phyloP scores from a whole-genome alignment of 2,329 filamentous ascomycete genomes.

The Ilyonectria sp. region DNA sequence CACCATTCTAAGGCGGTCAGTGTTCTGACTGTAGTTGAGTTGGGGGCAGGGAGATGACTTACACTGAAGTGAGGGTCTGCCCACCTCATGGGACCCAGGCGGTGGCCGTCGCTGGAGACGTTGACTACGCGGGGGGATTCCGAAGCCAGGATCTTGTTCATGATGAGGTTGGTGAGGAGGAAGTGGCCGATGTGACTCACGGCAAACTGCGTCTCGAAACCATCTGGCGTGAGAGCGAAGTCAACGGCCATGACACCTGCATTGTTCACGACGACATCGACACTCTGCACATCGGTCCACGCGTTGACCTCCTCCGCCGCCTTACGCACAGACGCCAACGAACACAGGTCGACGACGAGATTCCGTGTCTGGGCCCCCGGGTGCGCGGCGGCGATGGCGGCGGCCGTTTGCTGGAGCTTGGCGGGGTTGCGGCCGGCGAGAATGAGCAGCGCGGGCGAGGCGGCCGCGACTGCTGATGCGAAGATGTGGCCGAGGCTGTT shows the following conservation, averaged over 20 bases:
- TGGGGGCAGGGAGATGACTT: constrained; percentile 32
- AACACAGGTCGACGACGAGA: constrained; percentile 59
- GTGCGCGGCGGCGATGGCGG: constrained; percentile 51
- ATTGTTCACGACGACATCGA: constrained; percentile 61
- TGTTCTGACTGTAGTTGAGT: background rate
- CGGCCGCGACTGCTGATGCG: constrained; percentile 55
- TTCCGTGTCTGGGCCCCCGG: constrained; percentile 53
- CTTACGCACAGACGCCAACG: constrained; percentile 55
- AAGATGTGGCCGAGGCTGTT: constrained; percentile 57
- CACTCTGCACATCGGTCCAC: constrained; percentile 50
- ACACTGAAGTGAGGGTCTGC: constrained; percentile 52
- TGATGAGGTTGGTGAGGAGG: constrained; percentile 61
- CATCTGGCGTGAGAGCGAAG: constrained; percentile 52
- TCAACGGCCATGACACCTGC: constrained; percentile 59
- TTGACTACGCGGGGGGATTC: constrained; percentile 57
- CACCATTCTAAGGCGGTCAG: constrained; percentile 49
- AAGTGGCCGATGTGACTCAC: constrained; percentile 64
- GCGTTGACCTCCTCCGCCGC: constrained; percentile 55
- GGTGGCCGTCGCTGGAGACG: constrained; percentile 54
- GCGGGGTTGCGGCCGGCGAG: constrained; percentile 60
- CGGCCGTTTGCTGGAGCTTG: constrained; percentile 58
- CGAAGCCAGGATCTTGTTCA: constrained; percentile 58
- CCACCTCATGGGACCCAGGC: constrained; percentile 51
- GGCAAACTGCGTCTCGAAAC: constrained; percentile 60
- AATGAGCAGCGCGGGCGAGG: constrained; percentile 59